Evolutionary conservation across 202 grass and related monocot genomes (phyloP).

Genomic region (Panicum hallii): DNA sequence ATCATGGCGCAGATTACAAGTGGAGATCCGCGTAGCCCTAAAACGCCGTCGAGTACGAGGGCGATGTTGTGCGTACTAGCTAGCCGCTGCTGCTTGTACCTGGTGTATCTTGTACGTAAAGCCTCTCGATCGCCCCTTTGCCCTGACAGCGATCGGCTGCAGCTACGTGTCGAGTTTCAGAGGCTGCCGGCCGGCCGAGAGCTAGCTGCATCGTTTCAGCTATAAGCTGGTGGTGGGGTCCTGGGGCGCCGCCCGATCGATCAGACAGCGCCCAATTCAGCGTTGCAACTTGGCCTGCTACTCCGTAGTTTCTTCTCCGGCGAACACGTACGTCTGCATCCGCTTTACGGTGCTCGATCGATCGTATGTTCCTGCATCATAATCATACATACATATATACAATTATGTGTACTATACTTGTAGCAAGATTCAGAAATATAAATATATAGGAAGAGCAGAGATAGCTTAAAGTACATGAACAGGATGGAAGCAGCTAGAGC

Average conservation of each 20-base stretch:
- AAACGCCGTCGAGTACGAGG: conserved; percentile 42
- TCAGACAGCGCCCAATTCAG: conserved; percentile 35
- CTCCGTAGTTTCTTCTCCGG: conserved; percentile 15
- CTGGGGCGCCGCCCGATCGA: conserved; percentile 11
- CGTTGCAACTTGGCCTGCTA: conserved; percentile 24
- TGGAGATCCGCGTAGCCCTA: conserved; percentile 46
- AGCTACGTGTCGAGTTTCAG: conserved; percentile 51
- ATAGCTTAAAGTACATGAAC: conserved; percentile 32
- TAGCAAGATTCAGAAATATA: conserved; percentile 33
- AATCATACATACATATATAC: background rate
- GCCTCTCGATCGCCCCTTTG: conserved; percentile 30
- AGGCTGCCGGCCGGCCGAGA: conserved; percentile 1
- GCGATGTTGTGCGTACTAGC: conserved; percentile 25
- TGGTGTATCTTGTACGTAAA: conserved; percentile 70
- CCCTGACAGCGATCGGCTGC: background rate
- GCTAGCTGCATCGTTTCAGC: conserved; percentile 21
- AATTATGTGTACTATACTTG: background rate
- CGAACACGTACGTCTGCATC: conserved; percentile 41
- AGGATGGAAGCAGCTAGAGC: conserved; percentile 26
- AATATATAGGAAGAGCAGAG: conserved; percentile 4
- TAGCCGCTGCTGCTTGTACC: background rate
- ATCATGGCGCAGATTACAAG: conserved; percentile 14
- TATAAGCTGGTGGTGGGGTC: conserved; percentile 34
- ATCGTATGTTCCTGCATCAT: background rate
- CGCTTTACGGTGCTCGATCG: conserved; percentile 4